A percentile compares a stretch with the other conserved stretches of the same genome.
Conservation (phyloP, 2,329 filamentous ascomycete genomes). For the Emergomyces africanus region DNA sequence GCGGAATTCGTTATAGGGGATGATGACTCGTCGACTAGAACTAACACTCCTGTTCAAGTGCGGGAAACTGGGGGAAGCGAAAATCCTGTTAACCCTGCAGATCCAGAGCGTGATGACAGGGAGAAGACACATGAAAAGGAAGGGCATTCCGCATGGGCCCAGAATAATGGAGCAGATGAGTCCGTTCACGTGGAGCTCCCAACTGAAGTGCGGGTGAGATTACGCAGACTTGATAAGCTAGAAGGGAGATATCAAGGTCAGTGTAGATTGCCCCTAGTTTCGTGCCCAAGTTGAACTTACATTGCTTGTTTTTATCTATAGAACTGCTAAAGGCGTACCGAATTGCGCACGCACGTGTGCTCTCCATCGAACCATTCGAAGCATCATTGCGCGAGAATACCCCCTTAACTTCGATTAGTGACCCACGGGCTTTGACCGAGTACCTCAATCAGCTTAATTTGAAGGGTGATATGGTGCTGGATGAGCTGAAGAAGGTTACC, state of each 20-base stretch:
- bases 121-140: conserved; percentile 14
- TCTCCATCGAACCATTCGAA: conserved; percentile 87
- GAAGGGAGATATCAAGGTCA: conserved; percentile 76
- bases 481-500: conserved; percentile 79
- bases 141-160: conserved; percentile 2
- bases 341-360: conserved; percentile 74
- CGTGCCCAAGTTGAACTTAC: background rate
- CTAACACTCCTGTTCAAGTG: conserved; percentile 41
- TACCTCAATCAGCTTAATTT: conserved; percentile 78
- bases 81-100: conserved; percentile 14
- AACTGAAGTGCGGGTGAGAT: conserved; percentile 58
- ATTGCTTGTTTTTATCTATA: conserved; percentile 20
- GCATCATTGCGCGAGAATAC: conserved; percentile 83
- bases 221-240: conserved; percentile 80
- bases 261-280: background rate
- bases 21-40: conserved; percentile 54
- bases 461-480: conserved; percentile 84
- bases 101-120: conserved; percentile 10
- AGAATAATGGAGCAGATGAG: conserved; percentile 8
- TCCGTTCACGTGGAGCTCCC: conserved; percentile 45
- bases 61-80: conserved; percentile 28
- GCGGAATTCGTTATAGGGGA: conserved; percentile 79
- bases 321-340: conserved; percentile 87
- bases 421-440: conserved; percentile 72
- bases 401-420: conserved; percentile 73